Conservation (phyloP, 345 rosid species). For the Brassica rapa region DNA sequence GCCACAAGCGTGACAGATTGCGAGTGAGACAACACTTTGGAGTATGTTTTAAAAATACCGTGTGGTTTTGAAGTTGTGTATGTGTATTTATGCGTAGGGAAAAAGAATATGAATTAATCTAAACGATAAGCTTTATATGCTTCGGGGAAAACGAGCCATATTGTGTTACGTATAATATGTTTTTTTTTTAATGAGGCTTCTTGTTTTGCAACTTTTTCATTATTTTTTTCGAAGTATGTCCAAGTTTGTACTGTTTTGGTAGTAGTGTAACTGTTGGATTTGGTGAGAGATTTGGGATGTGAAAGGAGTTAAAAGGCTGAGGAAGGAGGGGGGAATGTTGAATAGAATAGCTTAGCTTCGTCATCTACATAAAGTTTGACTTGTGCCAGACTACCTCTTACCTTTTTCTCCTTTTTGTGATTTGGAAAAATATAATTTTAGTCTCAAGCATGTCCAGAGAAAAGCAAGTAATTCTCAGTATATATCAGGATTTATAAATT, state of each 20-base stretch:
- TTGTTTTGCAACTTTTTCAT: background rate
- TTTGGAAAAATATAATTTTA: background rate
- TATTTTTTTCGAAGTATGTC: background rate
- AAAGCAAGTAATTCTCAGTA: too few species aligned
- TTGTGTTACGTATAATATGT: background rate
- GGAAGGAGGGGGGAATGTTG: conserved; percentile 21
- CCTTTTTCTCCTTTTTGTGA: background rate
- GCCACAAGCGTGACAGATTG: conserved; percentile 29
- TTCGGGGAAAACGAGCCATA: conserved; percentile 15
- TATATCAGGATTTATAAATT: too few species aligned
- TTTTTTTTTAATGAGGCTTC: background rate
- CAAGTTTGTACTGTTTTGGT: background rate
- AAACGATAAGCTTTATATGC: conserved; percentile 11
- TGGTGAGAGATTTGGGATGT: conserved; percentile 16
- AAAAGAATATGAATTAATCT: background rate
- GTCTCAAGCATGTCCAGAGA: too few species aligned
- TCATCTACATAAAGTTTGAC: conserved; percentile 22
- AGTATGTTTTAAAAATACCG: background rate
- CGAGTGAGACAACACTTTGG: conserved; percentile 21
- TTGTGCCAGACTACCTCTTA: conserved; percentile 4
- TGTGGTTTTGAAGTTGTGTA: conserved; percentile 22
- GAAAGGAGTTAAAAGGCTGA: conserved; percentile 10
- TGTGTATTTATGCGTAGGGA: conserved; percentile 12
- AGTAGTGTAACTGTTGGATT: conserved; percentile 9
- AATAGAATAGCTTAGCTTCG: conserved; percentile 3